These are phyloP conservation scores for Calonectria pauciramosa DNA, from an alignment of 2,329 filamentous ascomycete species.

Conservation along the genomic window DNA sequence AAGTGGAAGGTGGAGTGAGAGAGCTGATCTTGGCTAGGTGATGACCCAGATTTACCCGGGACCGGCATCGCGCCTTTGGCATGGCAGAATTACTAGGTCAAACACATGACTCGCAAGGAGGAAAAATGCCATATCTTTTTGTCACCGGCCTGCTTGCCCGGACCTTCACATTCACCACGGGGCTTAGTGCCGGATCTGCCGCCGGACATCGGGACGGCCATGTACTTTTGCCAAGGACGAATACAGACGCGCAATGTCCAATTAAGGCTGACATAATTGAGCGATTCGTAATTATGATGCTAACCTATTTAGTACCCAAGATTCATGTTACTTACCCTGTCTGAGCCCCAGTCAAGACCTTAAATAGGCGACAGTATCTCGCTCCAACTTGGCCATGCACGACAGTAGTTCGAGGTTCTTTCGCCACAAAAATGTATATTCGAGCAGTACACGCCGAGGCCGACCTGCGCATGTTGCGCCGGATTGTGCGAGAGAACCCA, in stretches of 20 bases:
- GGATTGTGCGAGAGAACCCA: constrained; percentile 71
- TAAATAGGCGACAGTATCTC: not conserved
- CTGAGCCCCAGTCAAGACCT: not conserved
- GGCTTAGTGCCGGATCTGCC: not conserved
- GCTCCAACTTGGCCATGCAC: not conserved
- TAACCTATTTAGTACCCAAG: not conserved
- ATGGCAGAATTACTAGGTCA: not conserved
- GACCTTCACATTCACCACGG: no score
- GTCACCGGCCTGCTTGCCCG: not conserved
- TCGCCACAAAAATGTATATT: constrained; percentile 67
- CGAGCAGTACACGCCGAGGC: constrained; percentile 66
- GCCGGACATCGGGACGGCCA: not conserved
- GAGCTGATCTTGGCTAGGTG: not conserved
- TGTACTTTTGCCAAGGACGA: not conserved
- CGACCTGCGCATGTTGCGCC: constrained; percentile 62
- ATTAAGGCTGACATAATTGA: not conserved
- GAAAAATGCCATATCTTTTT: not conserved
- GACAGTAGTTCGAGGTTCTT: not conserved
- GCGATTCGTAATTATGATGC: not conserved
- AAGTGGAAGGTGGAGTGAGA: not conserved
- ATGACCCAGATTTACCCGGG: not conserved
- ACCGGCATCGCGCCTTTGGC: not conserved
- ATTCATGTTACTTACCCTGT: not conserved
- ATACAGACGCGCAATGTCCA: not conserved
- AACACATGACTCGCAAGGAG: not conserved